These are phyloP conservation scores for Epichloe gansuensis DNA, from an alignment of 2,329 filamentous ascomycete genomes.

Conservation along the genomic window DNA sequence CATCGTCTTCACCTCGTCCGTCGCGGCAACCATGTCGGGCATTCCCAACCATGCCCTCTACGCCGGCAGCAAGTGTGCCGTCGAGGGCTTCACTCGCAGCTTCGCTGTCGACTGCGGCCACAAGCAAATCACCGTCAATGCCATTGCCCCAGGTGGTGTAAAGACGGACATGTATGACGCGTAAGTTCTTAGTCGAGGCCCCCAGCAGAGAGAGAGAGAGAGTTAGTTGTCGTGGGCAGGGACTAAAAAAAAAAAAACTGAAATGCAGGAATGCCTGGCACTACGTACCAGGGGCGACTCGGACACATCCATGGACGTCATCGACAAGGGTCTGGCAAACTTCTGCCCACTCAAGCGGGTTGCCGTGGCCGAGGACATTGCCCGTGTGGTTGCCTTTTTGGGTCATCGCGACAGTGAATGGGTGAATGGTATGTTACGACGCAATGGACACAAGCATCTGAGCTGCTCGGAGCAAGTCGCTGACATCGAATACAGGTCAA, in stretches of 20 bases:
- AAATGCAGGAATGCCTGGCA: slow-evolving; percentile 15
- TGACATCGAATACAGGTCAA: too few relatives aligned
- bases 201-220: too few relatives aligned
- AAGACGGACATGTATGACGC: slow-evolving; percentile 49
- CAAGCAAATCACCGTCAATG: slow-evolving; percentile 56
- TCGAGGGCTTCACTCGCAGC: slow-evolving; percentile 64
- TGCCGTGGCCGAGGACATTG: slow-evolving; percentile 55
- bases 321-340: slow-evolving; percentile 2
- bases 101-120: slow-evolving; percentile 61
- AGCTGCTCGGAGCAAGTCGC: too few relatives aligned
- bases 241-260: too few relatives aligned
- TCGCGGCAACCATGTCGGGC: slow-evolving; percentile 36
- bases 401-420: too few relatives aligned
- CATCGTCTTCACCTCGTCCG: slow-evolving; percentile 62
- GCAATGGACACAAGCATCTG: too few relatives aligned
- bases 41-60: slow-evolving; percentile 64
- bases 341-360: slow-evolving; percentile 33
- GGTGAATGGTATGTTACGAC: too few relatives aligned
- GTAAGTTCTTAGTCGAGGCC: too few relatives aligned
- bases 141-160: slow-evolving; percentile 53
- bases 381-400: slow-evolving; percentile 20
- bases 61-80: slow-evolving; percentile 63
- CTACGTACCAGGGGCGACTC: slow-evolving; percentile 46
- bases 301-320: slow-evolving; percentile 36
- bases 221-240: too few relatives aligned